Base-by-base conservation (phyloP, 192 early-diverging fungal genomes). In the Entomortierella lignicola region DNA sequence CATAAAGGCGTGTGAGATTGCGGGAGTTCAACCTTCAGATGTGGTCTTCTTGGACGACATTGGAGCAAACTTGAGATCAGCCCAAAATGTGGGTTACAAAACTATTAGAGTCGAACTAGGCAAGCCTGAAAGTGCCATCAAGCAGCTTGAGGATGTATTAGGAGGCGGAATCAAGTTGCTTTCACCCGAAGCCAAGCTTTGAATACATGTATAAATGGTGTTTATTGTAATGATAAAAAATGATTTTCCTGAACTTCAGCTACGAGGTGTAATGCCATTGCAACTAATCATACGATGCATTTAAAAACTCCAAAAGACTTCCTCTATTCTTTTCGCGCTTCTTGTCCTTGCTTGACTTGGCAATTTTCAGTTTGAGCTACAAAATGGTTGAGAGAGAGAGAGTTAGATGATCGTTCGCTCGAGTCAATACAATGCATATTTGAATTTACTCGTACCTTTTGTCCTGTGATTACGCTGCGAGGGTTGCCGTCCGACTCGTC, bases 41-140 rank as follows among this genome's bases (percentile, higher is more conserved):
- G 87, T 77, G 6, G 86, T 95, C 39, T 95, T 97, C 68, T 65
- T 97, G 53, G 95, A 97, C 83, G 95, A 97, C 67, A 95, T 97
- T 74, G 90, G 88, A 21, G 81, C 64, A 7, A 95, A 95, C 53
- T 67, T 95, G 58, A 87, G 89, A 39, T 83, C 91, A 2, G 94
- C 95, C 0, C 81, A 88, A 39, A 71, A 83, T 1, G 81, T 95
- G 6, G 94, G 94, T 30, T 91, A 94, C 87, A 81, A 70, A 1
- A 90, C 91, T 2, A 89, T 96, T 21, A 86, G 88, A 30, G 89
- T 90, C 26, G 66, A 84, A 41, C 62, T 90, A 15, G 88, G 87
- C 8, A 72, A 81, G 27, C 81, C 85, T 11, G 55, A 72, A 26
- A 69, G 87, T 47, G 89, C 89, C 20, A 75, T 90, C 21, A 51